Evolutionary conservation across 2,329 filamentous ascomycete genomes (phyloP).

Genomic region (Talaromyces sp.): DNA sequence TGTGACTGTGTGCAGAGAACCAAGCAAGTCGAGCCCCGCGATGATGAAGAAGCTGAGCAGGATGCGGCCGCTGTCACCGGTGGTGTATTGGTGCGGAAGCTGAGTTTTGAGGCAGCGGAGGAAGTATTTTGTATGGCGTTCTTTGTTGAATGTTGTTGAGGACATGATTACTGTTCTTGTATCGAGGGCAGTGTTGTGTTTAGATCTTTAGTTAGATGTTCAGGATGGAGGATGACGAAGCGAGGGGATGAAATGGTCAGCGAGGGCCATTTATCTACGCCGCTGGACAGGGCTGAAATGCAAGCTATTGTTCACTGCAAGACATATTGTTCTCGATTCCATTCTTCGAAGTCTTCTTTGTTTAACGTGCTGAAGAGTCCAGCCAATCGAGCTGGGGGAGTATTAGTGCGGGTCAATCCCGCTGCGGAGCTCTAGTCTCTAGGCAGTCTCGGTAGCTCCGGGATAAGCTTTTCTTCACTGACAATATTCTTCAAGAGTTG

Average conservation of each 20-base stretch:
- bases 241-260: neutral
- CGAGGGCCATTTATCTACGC: constrained; percentile 1
- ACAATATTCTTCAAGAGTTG: neutral
- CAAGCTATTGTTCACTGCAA: constrained; percentile 14
- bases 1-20: constrained; percentile 56
- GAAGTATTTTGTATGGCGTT: constrained; percentile 85
- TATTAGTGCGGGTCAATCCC: neutral
- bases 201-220: neutral
- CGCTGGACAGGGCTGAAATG: neutral
- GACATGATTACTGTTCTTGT: constrained; percentile 22
- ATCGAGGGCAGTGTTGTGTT: neutral
- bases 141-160: constrained; percentile 41
- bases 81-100: constrained; percentile 78
- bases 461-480: neutral
- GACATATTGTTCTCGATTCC: constrained; percentile 1
- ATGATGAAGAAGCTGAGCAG: constrained; percentile 86
- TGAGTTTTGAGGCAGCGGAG: constrained; percentile 78
- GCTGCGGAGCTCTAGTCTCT: neutral
- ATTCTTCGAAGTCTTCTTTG: neutral
- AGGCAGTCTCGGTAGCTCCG: neutral
- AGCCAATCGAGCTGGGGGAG: neutral
- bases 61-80: constrained; percentile 87
- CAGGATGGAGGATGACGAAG: neutral
- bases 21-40: constrained; percentile 78
- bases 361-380: neutral